Evolutionary conservation across 2,329 filamentous ascomycete species (phyloP).

Genomic region (Grosmannia huntii): DNA sequence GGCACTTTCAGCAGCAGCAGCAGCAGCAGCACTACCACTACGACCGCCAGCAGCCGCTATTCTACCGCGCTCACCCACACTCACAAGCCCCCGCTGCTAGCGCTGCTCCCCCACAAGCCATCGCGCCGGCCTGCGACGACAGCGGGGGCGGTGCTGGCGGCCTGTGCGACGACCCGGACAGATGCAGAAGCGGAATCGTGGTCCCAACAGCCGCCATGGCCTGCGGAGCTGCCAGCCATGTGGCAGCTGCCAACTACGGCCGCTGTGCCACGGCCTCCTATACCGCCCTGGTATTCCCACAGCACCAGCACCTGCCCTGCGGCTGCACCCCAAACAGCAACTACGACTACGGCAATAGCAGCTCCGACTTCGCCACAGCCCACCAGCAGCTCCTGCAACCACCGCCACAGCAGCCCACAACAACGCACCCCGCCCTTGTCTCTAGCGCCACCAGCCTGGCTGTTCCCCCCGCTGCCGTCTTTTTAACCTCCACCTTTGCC

Average conservation of each 20-base stretch:
- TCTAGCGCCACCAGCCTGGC: not conserved
- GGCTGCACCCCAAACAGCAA: not conserved
- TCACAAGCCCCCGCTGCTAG: not conserved
- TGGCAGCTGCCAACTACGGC: no score
- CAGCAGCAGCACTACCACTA: not conserved
- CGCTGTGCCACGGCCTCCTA: no score
- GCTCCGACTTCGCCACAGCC: not conserved
- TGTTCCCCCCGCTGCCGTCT: not conserved
- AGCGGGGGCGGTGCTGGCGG: not conserved
- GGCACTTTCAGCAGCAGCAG: not conserved
- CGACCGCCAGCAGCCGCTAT: not conserved
- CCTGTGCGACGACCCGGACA: not conserved
- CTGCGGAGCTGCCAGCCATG: not conserved
- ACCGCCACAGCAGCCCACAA: not conserved
- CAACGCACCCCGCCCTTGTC: not conserved
- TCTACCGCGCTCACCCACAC: not conserved
- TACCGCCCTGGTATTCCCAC: not conserved
- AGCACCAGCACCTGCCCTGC: not conserved
- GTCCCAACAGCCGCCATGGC: not conserved
- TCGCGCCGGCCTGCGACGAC: not conserved
- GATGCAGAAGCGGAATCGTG: not conserved
- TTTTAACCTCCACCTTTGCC: not conserved
- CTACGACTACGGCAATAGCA: not conserved
- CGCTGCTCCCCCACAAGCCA: not conserved
- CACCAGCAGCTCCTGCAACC: not conserved